phyloP scores from a whole-genome alignment of 106 monocot species.

The Agapanthus africanus region DNA sequence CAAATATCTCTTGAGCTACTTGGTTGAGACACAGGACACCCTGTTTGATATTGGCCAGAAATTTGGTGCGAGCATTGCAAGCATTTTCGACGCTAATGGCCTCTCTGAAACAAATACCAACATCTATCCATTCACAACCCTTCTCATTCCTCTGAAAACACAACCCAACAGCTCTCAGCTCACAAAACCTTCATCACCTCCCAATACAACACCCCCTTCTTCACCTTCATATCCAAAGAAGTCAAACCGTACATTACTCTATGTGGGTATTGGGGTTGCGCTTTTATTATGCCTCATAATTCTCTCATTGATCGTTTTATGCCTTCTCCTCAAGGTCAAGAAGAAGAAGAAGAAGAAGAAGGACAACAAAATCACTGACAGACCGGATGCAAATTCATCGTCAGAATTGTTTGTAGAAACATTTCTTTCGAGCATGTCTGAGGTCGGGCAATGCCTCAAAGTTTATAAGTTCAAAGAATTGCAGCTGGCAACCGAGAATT shows the following conservation, averaged over 20 bases:
- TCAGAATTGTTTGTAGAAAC: background rate
- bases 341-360: conserved; percentile 10
- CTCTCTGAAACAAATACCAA: conserved; percentile 1
- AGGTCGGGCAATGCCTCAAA: conserved; percentile 21
- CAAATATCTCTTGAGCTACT: conserved; percentile 16
- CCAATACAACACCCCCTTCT: background rate
- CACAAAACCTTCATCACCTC: conserved; percentile 16
- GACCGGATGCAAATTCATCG: background rate
- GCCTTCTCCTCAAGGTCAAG: background rate
- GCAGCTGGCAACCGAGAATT: conserved; percentile 13
- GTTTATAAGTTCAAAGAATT: conserved; percentile 31
- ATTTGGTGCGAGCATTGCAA: background rate
- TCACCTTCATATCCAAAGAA: conserved; percentile 10
- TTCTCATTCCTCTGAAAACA: conserved; percentile 18
- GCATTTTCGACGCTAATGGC: conserved; percentile 15
- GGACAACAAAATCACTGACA: background rate
- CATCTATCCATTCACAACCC: conserved; percentile 12
- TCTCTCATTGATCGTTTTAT: background rate
- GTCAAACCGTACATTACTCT: conserved; percentile 10
- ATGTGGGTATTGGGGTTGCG: conserved; percentile 20
- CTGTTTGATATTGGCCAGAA: background rate
- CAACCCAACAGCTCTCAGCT: conserved; percentile 7
- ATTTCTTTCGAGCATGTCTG: conserved; percentile 9
- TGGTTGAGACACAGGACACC: background rate
- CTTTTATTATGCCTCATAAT: background rate